These are phyloP conservation scores for Saccharomyces pastorianus DNA, from an alignment of 1,139 yeast species.

Conservation along the genomic window DNA sequence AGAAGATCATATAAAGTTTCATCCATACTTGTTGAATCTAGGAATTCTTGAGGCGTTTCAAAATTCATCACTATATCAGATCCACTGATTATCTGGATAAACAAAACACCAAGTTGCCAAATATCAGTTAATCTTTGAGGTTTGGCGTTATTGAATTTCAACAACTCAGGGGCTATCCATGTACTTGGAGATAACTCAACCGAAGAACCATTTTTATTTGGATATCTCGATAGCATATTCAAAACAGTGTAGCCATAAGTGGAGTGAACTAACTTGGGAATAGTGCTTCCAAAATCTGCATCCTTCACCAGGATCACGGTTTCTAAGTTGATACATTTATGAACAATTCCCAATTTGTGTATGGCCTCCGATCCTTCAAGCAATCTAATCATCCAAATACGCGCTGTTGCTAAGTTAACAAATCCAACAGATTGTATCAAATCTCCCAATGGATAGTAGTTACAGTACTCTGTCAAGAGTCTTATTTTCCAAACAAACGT, in stretches of 20 bases:
- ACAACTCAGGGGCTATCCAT: conserved; percentile 79
- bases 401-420: conserved; percentile 64
- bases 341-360: conserved; percentile 74
- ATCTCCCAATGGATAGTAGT: conserved; percentile 54
- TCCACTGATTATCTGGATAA: conserved; percentile 67
- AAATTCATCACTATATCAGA: conserved; percentile 45
- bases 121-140: conserved; percentile 80
- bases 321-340: conserved; percentile 56
- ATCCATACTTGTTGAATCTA: conserved; percentile 44
- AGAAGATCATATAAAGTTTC: conserved; percentile 58
- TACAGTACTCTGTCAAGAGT: conserved; percentile 57
- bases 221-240: conserved; percentile 49
- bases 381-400: conserved; percentile 82
- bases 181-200: conserved; percentile 22
- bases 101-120: conserved; percentile 82
- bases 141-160: conserved; percentile 33
- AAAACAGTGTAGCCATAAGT: conserved; percentile 62
- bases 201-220: conserved; percentile 32
- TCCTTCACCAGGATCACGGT: conserved; percentile 49
- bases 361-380: conserved; percentile 77
- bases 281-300: conserved; percentile 44
- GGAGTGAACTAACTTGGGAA: conserved; percentile 59
- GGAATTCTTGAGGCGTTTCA: conserved; percentile 54
- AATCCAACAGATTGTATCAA: conserved; percentile 61
- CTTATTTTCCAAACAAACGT: conserved; percentile 52